Evolutionary conservation across 768 basidiomycete genomes (phyloP).

Genomic region (Udeniomyces megalosporus): DNA sequence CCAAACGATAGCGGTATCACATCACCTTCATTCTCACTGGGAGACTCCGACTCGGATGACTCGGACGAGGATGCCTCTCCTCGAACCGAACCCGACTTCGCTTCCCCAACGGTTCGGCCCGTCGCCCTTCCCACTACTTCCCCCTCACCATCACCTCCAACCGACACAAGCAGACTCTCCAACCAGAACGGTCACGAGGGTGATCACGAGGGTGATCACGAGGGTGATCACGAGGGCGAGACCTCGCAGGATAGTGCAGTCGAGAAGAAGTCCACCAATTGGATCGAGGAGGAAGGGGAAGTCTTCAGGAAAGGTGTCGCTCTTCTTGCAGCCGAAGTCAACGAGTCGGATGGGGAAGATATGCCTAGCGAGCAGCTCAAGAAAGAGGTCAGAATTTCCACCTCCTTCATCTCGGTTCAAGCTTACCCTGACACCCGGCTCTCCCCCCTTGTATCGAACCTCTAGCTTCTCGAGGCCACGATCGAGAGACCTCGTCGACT

Average conservation of each 20-base stretch:
- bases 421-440: conserved; percentile 18
- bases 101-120: too few relatives aligned
- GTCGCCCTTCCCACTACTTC: too few relatives aligned
- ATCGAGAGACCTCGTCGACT: conserved; percentile 37
- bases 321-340: conserved; percentile 46
- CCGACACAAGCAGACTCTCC: too few relatives aligned
- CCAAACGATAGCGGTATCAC: not conserved
- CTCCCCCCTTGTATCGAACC: not conserved
- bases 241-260: conserved; percentile 3
- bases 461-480: conserved; percentile 64
- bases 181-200: too few relatives aligned
- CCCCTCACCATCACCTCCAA: too few relatives aligned
- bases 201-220: too few relatives aligned
- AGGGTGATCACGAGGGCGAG: not conserved
- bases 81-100: too few relatives aligned
- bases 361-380: conserved; percentile 61
- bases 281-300: conserved; percentile 91
- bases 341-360: conserved; percentile 41
- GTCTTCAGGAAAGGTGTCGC: conserved; percentile 82
- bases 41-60: not conserved
- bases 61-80: too few relatives aligned
- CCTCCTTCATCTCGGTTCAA: not conserved
- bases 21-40: not conserved
- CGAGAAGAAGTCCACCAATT: conserved; percentile 35
- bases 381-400: conserved; percentile 30